Conservation (phyloP, 352 stramenopile species). For the Phytophthora sp. region DNA sequence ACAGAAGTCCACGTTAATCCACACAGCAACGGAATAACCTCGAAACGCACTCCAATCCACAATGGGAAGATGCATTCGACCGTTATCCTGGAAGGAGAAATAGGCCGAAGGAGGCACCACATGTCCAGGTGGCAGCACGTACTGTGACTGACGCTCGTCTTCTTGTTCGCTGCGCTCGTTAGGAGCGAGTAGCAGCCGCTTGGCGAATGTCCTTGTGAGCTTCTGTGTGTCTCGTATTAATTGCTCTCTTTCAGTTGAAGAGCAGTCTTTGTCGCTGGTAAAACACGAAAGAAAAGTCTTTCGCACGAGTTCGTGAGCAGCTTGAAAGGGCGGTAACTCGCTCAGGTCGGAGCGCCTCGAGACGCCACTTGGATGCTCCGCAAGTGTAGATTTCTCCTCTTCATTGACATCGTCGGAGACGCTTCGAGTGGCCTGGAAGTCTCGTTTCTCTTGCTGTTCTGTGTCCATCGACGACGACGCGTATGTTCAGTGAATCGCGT, state of each 20-base stretch:
- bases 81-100: constrained; percentile 67
- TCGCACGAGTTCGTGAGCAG: constrained; percentile 40
- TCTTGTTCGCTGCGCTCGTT: constrained; percentile 17
- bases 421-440: constrained; percentile 1
- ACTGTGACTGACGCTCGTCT: constrained; percentile 36
- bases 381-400: background rate
- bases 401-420: constrained; percentile 1
- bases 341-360: background rate
- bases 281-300: constrained; percentile 55
- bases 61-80: constrained; percentile 75
- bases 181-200: constrained; percentile 35
- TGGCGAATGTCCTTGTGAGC: constrained; percentile 47
- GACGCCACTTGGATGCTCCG: background rate
- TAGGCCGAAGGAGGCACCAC: constrained; percentile 66
- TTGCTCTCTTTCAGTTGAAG: constrained; percentile 24
- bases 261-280: constrained; percentile 25
- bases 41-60: constrained; percentile 83
- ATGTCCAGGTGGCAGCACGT: constrained; percentile 33
- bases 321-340: constrained; percentile 31
- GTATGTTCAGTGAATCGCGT: background rate
- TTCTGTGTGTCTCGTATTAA: constrained; percentile 40
- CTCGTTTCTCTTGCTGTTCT: constrained; percentile 3
- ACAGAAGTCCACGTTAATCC: constrained; percentile 64
- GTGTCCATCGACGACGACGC: background rate
- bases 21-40: constrained; percentile 80